Conservation (phyloP, 208 protist species). For the Trypanosoma congolense region DNA sequence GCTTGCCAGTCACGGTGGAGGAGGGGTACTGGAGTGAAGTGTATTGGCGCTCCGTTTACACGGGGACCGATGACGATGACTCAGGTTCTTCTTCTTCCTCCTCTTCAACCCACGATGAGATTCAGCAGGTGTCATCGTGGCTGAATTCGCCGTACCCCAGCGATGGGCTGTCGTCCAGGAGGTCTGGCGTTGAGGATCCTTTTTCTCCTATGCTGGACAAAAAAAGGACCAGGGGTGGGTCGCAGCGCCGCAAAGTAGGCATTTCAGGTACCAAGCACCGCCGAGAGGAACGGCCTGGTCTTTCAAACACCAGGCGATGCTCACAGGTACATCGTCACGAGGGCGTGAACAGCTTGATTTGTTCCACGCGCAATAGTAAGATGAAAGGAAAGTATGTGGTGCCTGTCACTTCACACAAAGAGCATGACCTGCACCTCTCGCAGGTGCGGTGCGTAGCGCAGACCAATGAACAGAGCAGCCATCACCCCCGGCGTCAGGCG, state of each 20-base stretch:
- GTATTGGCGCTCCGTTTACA: slow-evolving; percentile 47
- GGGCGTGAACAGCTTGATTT: not conserved
- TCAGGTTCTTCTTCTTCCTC: slow-evolving; percentile 19
- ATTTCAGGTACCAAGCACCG: not conserved
- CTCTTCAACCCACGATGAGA: slow-evolving; percentile 10
- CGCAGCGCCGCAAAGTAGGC: not conserved
- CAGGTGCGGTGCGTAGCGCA: not conserved
- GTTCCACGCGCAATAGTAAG: not conserved
- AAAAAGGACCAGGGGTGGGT: not conserved
- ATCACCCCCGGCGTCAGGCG: not conserved
- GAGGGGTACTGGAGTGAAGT: slow-evolving; percentile 62
- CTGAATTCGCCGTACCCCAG: not conserved
- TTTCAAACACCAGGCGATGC: not conserved
- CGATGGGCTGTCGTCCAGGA: not conserved
- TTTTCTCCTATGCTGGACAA: not conserved
- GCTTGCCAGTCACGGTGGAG: slow-evolving; percentile 19
- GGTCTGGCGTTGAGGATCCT: not conserved
- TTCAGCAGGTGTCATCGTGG: not conserved
- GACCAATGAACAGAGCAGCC: not conserved
- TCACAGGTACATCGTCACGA: not conserved
- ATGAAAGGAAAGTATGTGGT: not conserved
- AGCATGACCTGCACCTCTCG: not conserved
- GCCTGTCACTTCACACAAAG: not conserved
- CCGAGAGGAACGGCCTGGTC: not conserved
- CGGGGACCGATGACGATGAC: slow-evolving; percentile 19